Base-by-base conservation (phyloP, 1,139 yeast species). In the Taphrina deformans region DNA sequence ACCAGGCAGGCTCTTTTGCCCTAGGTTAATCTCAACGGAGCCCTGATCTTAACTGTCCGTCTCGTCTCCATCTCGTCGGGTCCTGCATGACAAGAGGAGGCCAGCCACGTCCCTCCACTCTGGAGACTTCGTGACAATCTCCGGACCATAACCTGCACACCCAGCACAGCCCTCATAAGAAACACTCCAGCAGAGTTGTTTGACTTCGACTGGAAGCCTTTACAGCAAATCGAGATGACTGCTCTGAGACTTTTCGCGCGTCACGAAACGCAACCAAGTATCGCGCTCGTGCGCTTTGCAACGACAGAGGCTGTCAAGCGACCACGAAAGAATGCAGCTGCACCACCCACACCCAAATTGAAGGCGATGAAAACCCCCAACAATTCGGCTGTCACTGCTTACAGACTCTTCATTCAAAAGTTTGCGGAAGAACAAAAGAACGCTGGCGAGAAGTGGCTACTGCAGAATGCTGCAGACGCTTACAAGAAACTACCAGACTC, bases 401-500 rank as follows among this genome's bases (percentile, higher is more conserved):
- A 58, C 62, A 46, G 45, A 7, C 44, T 58, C 46, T 58, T 58
- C 35, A 58, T 58, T 16, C 53, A 58, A 31, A 45, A 58, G 35
- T 58, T 31, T 35, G 62, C 62, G n/a, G 33, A 26, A 29, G 55
- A 58, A 35, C 53, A 46, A 12, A 58, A 58, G 41, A 41, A 24
- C 5, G 45, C 53, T 10, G 62, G 62, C 12, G 62, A 58, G n/a
- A 48, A 50, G 40, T 58, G 33, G 45, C 24, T 38, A 35, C 26
- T 58, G 45, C 51, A 48, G 38, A 50, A 58, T 16, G 62, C 62
- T 6, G 33, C 33, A 7, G 62, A 45, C 12, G 62, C 62, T 21
- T 58, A 58, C 62, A 58, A 58, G 55, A 12, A 38, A 21, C 21
- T 59, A 21, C 56, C 63, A 12, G 56, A 59, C 29, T 48, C 55